phyloP scores from a whole-genome alignment of 345 rosid genomes.

The Gossypium stocksii region DNA sequence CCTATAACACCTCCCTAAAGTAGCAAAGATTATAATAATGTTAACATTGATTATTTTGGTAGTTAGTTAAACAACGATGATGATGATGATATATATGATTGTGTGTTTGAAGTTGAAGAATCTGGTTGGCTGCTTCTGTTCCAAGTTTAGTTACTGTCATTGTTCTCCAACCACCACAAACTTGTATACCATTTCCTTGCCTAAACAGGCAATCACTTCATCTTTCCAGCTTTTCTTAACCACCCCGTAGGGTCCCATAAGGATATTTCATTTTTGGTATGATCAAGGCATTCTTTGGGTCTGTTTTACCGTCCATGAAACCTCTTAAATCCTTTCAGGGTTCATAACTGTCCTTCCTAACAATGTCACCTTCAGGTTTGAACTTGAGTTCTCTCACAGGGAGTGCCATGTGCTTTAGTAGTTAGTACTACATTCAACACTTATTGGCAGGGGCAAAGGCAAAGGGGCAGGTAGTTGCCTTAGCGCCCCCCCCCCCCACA shows the following conservation, averaged over 20 bases:
- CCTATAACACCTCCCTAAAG: background rate
- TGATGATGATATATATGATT: background rate
- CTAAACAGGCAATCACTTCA: background rate
- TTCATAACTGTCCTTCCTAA: too few species aligned
- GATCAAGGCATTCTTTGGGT: too few species aligned
- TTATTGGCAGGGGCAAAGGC: too few species aligned
- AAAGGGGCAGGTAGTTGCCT: too few species aligned
- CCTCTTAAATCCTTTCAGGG: too few species aligned
- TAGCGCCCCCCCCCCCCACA: too few species aligned
- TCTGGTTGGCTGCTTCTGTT: background rate
- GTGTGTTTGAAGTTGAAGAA: background rate
- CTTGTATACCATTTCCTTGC: background rate
- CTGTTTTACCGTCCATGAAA: too few species aligned
- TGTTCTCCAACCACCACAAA: conserved; percentile 3
- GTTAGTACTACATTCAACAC: too few species aligned
- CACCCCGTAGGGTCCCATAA: background rate
- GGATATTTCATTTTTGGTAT: background rate
- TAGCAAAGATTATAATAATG: background rate
- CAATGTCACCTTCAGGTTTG: too few species aligned
- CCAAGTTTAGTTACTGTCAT: background rate
- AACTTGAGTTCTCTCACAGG: too few species aligned
- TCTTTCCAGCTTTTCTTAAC: background rate
- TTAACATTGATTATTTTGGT: background rate
- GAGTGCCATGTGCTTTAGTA: too few species aligned
- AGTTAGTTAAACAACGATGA: background rate